Percentiles rank a stretch among this genome's conserved stretches.
Evolutionary conservation across 2,329 filamentous ascomycete genomes (phyloP).

Genomic region (Aspergillus thermomutatus): DNA sequence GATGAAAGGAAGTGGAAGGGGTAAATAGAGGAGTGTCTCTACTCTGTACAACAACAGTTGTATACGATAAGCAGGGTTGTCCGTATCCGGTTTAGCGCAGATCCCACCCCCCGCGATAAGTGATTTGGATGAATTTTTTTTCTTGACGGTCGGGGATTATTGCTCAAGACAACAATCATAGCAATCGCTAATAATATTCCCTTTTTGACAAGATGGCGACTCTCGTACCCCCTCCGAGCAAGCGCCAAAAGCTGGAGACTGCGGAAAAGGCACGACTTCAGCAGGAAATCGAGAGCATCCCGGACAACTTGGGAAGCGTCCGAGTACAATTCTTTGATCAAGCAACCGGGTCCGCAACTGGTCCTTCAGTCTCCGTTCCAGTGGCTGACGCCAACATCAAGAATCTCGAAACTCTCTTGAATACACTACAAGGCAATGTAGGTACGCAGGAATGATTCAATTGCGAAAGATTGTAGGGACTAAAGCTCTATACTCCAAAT

Average conservation of each 20-base stretch:
- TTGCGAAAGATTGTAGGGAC: not conserved
- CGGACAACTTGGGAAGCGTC: constrained; percentile 69
- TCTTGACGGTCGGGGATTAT: not conserved
- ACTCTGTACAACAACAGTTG: not conserved
- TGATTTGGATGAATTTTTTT: constrained; percentile 15
- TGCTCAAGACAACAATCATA: not conserved
- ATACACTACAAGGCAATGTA: constrained; percentile 76
- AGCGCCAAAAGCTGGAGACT: constrained; percentile 75
- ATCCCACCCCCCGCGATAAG: constrained; percentile 15
- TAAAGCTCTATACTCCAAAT: not conserved
- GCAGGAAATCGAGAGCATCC: constrained; percentile 66
- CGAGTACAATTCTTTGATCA: constrained; percentile 86
- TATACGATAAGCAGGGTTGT: constrained; percentile 1
- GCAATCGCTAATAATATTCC: constrained; percentile 1
- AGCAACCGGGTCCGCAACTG: constrained; percentile 65
- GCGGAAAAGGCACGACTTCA: constrained; percentile 70
- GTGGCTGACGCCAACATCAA: constrained; percentile 82
- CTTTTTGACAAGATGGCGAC: constrained; percentile 64
- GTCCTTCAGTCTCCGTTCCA: constrained; percentile 69
- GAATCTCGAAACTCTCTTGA: constrained; percentile 83
- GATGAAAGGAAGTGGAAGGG: not conserved
- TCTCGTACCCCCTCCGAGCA: constrained; percentile 76
- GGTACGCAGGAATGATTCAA: constrained; percentile 19
- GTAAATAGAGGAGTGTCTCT: not conserved
- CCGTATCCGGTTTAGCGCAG: constrained; percentile 20